Conservation (phyloP, 768 basidiomycete genomes). For the Clitopilus hobsonii region DNA sequence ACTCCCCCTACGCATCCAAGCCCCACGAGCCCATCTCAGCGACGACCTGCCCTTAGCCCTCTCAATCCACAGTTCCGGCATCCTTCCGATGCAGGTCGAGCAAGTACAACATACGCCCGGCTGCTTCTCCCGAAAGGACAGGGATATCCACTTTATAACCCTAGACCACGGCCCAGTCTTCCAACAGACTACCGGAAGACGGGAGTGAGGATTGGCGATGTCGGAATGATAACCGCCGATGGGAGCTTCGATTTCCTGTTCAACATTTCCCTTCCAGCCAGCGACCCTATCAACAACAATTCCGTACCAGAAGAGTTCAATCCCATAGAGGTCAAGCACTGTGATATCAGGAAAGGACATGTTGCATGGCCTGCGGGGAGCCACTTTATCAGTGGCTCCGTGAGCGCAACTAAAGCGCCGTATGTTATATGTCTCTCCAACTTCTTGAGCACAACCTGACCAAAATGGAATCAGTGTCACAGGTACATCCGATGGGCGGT, state of each 20-base stretch:
- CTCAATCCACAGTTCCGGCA: background rate
- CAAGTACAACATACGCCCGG: background rate
- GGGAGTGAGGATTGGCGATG: conserved; percentile 1
- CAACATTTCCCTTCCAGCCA: background rate
- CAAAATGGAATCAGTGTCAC: background rate
- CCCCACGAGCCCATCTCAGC: background rate
- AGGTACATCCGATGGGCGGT: background rate
- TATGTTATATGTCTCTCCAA: background rate
- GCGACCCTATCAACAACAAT: background rate
- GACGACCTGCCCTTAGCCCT: background rate
- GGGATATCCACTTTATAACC: background rate
- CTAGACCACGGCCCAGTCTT: background rate
- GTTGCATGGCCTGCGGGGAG: background rate
- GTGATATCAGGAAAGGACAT: background rate
- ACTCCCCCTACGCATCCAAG: background rate
- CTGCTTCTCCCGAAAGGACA: background rate
- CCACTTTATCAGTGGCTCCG: background rate
- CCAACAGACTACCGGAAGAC: background rate
- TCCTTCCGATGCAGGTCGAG: background rate
- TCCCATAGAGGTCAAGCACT: background rate
- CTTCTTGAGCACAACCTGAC: background rate
- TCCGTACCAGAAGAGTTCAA: background rate
- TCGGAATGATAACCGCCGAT: background rate
- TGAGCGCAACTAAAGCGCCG: too few species aligned
- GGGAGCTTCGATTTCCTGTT: conserved; percentile 4